Base-by-base conservation (phyloP, 2,329 filamentous ascomycete genomes). In the Botrytis cinerea region DNA sequence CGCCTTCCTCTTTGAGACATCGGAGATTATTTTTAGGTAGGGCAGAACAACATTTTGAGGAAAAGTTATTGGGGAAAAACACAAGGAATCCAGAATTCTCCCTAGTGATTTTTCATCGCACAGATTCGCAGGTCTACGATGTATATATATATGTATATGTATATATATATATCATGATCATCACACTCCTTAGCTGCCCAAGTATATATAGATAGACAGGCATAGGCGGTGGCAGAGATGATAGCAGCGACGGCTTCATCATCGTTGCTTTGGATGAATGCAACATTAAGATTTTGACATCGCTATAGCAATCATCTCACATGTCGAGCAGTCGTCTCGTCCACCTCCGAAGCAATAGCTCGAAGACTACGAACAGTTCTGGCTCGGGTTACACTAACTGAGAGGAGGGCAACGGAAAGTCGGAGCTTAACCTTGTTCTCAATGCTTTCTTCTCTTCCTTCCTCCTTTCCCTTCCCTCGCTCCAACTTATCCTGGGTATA, bases 301-400 rank as follows among this genome's bases (percentile, higher is more conserved):
- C 28, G 28, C 28, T 28, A 28, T 28, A 28, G 28, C 28, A 28
- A 28, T 28, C 57, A 60, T 38, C 9, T 60, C 22, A 60, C 57
- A 35, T 60, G 32, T 25, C 32, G 22, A 14, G 32, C 20, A 22
- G 20, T 10, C 18, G 18, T 18, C 14, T 20, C 14, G 48, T 54
- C 16, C 25, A 54, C 48, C 48, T 14, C n/a, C 10, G 25, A 51
- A n/a, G 48, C 32, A 32, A 32, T 32, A 4, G 32, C 32, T 32
- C 32, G 32, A 32, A 32, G 32, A 32, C 32, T 32, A 4, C 32
- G 32, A 32, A 32, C 32, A 32, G 32, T 32, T 32, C 32, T 57
- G n/a, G 57, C 57, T 60, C 57, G 20, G 12, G 60, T 62, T n/a
- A 61, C 59, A 61, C 35, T 61, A 40, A 61, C 59, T 62, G 25